Evolutionary conservation across 2,329 filamentous ascomycete genomes (phyloP), one percentile per base, ranked within the genome.

Genomic region (Xylaria sp.): DNA sequence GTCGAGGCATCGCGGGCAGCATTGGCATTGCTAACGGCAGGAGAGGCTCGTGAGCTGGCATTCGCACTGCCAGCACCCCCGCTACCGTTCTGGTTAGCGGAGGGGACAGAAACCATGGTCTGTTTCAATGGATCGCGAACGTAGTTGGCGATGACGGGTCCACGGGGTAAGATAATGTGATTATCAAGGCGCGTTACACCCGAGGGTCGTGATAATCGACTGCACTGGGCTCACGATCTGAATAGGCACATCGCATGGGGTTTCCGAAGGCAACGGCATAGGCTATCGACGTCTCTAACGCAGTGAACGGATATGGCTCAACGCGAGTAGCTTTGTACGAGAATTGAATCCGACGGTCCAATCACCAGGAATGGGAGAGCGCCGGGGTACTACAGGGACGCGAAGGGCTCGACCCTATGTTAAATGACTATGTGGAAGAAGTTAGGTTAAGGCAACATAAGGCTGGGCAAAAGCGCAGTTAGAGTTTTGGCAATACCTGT

Each of bases 41-140:
- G 84, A 35, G 84, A 86, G 50, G 77, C 83, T 75, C 84, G 80
- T 52, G 83, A 79, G 72, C 81, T 85, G 61, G 78, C 78, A 76
- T 81, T 82, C 64, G 79, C 76, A 71, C 80, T 83, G 50, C 74
- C 75, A 50, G 73, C 72, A 67, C 73, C 72, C 73, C 77, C 77
- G 67, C 74, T 70, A 73, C 77, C 77, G 52, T 73, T 76, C 55
- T 76, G 74, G 70, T 74, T 74, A 63, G 76, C 72, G 60, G 74
- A 78, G 67, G 78, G 74, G 47, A 74, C 75, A 61, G 79, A 75
- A 60, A 77, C 79, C 78, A 81, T 80, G 65, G 65, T 71, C 71
- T 57, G n/a, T 61, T 33, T 46, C 28, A 37, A 35, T 52, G 52
- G 45, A 23, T 49, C n/a, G 54, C 51, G 63, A 45, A 25, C 15